These are phyloP conservation scores for Brachypodium distachyon DNA, from an alignment of 202 grass and related monocot genomes.

Conservation along the genomic window DNA sequence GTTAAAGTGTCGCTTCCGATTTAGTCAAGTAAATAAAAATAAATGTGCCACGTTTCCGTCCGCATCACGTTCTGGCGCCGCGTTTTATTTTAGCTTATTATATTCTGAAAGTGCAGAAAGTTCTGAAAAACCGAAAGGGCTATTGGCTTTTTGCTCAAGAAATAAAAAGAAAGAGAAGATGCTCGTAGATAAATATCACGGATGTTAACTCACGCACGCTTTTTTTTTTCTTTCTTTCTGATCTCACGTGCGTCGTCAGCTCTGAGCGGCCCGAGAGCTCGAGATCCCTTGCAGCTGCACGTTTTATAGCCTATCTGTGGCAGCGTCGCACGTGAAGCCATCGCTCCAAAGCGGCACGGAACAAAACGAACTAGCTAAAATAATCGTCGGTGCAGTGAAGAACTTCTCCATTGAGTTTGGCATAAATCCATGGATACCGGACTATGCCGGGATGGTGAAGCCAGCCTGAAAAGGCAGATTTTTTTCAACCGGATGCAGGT, in stretches of 20 bases:
- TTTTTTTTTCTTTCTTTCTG: not conserved
- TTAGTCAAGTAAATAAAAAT: not conserved
- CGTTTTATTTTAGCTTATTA: not conserved
- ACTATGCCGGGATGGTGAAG: no score
- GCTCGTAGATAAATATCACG: not conserved
- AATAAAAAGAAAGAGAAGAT: not conserved
- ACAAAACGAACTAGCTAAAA: no score
- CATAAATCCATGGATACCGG: no score
- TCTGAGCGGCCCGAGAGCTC: not conserved
- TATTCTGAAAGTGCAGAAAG: not conserved
- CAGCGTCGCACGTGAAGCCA: not conserved
- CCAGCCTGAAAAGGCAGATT: no score
- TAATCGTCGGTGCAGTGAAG: no score
- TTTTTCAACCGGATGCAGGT: no score
- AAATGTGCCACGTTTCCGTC: not conserved
- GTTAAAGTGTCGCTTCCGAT: no score
- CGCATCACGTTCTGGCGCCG: not conserved
- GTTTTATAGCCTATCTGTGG: not conserved
- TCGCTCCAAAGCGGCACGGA: no score
- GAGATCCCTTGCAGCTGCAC: not conserved
- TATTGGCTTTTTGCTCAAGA: not conserved
- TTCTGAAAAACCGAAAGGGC: not conserved
- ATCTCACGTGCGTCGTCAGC: slow-evolving; percentile 43
- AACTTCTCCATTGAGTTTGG: no score
- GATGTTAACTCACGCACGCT: not conserved